phyloP scores from a whole-genome alignment of 139 green algal genomes.

The Coccomyxa sp. region DNA sequence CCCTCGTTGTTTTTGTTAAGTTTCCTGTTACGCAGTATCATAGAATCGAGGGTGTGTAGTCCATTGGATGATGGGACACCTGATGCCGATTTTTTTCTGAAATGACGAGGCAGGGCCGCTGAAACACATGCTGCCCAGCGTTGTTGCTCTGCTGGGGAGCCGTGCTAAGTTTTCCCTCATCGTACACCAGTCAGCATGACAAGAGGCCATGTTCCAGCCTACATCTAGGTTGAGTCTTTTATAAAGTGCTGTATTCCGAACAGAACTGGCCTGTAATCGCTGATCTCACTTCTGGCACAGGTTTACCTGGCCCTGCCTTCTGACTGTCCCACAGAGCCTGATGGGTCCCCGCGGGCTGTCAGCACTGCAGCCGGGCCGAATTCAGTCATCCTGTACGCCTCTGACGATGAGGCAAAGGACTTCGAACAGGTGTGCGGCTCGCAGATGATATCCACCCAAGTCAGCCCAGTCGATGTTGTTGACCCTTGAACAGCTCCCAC shows the following conservation, averaged over 20 bases:
- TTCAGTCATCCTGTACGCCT: constrained; percentile 43
- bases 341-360: constrained; percentile 40
- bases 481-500: neutral
- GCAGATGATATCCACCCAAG: neutral
- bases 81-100: too few relatives aligned
- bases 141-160: too few relatives aligned
- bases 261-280: too few relatives aligned
- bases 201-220: too few relatives aligned
- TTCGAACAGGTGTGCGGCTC: constrained; percentile 40
- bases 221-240: too few relatives aligned
- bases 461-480: neutral
- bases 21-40: neutral
- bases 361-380: constrained; percentile 20
- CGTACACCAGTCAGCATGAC: too few relatives aligned
- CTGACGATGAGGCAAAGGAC: constrained; percentile 43
- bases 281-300: constrained; percentile 7
- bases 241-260: too few relatives aligned
- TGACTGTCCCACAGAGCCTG: constrained; percentile 60
- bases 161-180: too few relatives aligned
- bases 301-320: constrained; percentile 75
- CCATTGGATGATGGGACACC: neutral
- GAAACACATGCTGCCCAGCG: too few relatives aligned
- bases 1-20: neutral
- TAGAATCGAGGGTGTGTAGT: neutral
- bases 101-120: too few relatives aligned